phyloP scores from a whole-genome alignment of 805 yeast species.

The Zygoascus biomembranicola region DNA sequence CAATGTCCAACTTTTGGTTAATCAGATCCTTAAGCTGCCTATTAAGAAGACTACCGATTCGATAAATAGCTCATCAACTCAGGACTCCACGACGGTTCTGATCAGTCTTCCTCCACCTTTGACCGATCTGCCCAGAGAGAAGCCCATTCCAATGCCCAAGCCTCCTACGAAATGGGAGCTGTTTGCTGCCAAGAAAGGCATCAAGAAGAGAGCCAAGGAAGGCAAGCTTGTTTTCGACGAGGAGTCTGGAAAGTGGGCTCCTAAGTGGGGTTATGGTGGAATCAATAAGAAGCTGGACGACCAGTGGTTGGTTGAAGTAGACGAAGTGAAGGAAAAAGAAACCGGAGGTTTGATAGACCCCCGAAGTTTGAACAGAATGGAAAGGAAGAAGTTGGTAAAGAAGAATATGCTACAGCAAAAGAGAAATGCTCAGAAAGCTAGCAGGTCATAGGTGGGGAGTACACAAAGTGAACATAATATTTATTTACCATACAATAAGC shows the following conservation, averaged over 20 bases:
- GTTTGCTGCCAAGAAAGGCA: constrained; percentile 94
- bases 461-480: background rate
- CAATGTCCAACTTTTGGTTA: constrained; percentile 82
- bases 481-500: background rate
- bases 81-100: constrained; percentile 67
- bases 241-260: constrained; percentile 88
- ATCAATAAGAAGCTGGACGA: constrained; percentile 76
- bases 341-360: constrained; percentile 59
- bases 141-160: constrained; percentile 87
- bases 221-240: constrained; percentile 90
- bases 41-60: constrained; percentile 78
- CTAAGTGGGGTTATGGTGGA: constrained; percentile 97
- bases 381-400: constrained; percentile 76
- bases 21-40: constrained; percentile 86
- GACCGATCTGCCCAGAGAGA: constrained; percentile 85
- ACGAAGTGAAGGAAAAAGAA: constrained; percentile 44
- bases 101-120: constrained; percentile 78
- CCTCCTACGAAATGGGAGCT: constrained; percentile 94
- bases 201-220: constrained; percentile 77
- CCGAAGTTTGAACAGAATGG: constrained; percentile 69
- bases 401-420: constrained; percentile 80
- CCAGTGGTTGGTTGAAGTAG: constrained; percentile 96
- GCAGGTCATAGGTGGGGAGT: background rate
- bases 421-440: constrained; percentile 43
- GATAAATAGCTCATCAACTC: constrained; percentile 43